These are phyloP conservation scores for Amylocarpus encephaloides DNA, from an alignment of 2,329 filamentous ascomycete genomes.

Conservation along the genomic window DNA sequence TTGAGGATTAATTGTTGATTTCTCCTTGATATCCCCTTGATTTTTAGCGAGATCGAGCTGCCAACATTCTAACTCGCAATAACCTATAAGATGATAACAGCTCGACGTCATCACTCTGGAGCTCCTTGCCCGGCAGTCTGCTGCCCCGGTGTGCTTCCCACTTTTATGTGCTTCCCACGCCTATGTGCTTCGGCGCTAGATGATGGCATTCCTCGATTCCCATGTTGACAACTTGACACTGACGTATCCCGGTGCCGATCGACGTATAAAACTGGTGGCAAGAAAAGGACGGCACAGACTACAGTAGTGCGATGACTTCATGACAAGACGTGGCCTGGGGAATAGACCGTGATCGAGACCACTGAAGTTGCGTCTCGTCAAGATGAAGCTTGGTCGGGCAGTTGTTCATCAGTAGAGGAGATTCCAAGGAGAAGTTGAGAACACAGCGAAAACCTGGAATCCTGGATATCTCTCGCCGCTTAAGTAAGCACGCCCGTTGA, in stretches of 20 bases:
- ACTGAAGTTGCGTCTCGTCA: too few species aligned
- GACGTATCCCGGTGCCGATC: slow-evolving; percentile 4
- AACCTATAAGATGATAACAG: too few species aligned
- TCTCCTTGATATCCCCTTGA: too few species aligned
- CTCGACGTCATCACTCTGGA: not conserved
- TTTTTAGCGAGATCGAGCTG: not conserved
- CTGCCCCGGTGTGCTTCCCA: not conserved
- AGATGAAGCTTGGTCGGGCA: too few species aligned
- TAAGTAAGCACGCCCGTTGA: too few species aligned
- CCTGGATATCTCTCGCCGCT: too few species aligned
- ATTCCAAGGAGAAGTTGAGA: too few species aligned
- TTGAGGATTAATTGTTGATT: too few species aligned
- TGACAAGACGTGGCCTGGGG: too few species aligned
- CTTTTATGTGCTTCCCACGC: not conserved
- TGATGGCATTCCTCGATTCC: slow-evolving; percentile 6
- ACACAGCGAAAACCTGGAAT: too few species aligned
- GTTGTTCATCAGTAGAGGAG: too few species aligned
- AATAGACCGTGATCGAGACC: too few species aligned
- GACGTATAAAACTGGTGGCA: not conserved
- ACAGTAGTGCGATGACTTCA: not conserved
- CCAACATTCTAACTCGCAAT: not conserved
- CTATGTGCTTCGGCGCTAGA: not conserved
- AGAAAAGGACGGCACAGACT: slow-evolving; percentile 5
- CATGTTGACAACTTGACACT: not conserved
- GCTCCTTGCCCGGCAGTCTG: not conserved